Evolutionary conservation across 495 filamentous ascomycete species (phyloP).

Genomic region (Durotheca rogersii): DNA sequence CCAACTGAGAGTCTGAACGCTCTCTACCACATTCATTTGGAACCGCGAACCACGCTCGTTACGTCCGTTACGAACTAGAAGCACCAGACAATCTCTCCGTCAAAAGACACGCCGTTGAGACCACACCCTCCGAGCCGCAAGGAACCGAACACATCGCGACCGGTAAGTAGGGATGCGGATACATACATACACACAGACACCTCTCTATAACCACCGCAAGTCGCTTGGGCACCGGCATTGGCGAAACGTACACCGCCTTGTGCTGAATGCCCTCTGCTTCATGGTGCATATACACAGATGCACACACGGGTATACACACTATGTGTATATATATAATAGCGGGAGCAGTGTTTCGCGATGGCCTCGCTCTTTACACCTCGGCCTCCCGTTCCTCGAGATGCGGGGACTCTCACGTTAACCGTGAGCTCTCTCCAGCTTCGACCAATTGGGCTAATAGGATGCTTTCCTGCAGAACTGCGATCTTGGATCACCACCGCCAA

Average conservation of each 20-base stretch:
- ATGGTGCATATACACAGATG: too few relatives aligned
- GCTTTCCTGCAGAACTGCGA: conserved; percentile 23
- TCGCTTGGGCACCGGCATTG: too few relatives aligned
- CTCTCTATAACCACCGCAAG: neutral
- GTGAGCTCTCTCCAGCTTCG: conserved; percentile 1
- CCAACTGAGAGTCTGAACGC: conserved; percentile 53
- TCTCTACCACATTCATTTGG: conserved; percentile 65
- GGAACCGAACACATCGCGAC: conserved; percentile 7
- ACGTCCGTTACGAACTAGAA: conserved; percentile 20
- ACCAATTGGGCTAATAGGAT: conserved; percentile 18
- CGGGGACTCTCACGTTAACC: neutral
- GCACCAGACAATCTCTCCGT: too few relatives aligned
- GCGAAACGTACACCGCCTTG: conserved; percentile 20
- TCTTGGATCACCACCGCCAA: conserved; percentile 14
- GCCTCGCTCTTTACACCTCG: too few relatives aligned
- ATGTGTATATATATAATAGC: too few relatives aligned
- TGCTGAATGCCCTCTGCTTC: neutral
- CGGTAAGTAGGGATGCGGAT: conserved; percentile 20
- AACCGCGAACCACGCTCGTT: conserved; percentile 36
- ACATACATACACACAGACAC: too few relatives aligned
- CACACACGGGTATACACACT: too few relatives aligned
- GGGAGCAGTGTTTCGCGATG: too few relatives aligned
- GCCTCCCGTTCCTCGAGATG: too few relatives aligned
- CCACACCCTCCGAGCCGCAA: conserved; percentile 3
- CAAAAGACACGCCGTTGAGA: too few relatives aligned